Evolutionary conservation across 2,329 filamentous ascomycete species (phyloP), one percentile per base, ranked within the genome.

Genomic region (Tolypocladium cylindrosporum): DNA sequence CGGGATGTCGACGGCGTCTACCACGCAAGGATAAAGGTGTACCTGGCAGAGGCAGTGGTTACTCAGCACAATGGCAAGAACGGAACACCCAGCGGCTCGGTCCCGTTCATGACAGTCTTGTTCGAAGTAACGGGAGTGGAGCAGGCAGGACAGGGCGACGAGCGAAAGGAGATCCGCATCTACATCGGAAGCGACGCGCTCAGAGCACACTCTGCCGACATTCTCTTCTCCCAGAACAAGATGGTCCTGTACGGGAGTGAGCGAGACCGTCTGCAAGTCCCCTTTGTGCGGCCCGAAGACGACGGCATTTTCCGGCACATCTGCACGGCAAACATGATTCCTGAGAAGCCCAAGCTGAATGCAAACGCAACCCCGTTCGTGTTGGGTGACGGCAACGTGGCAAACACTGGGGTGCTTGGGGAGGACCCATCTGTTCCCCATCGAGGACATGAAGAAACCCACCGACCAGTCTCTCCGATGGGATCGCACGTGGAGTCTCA

Each of bases 151-250:
- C 60, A 63, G 31, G 37, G 41, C 10, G 57, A 57, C 7, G 77
- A 80, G 14, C 74, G 71, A 43, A 88, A 85, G 68, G 75, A 79
- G 11, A 90, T 97, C 58, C 89, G 91, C 63, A 88, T 97, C 55
- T 91, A 96, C 68, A 79, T 99, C 59, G 93, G 94, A 43, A 96
- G 91, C 67, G 93, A 97, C 71, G 83, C 90, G 16, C 78, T 99
- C 58, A 84, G 92, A 61, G 81, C 88, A 11, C 90, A 96, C 68
- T 96, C 89, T 63, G 93, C 91, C 31, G 94, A 97, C 69, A 81
- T 99, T 13, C 75, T 97, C 27, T 90, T 99, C 66, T 97, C 94
- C 0, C 90, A 92, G 63, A 96, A 96, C 67, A 88, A 88, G 62
- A 84, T 99, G 77, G 88, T 89, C 0, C 78, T 97, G 36, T 92